These are phyloP conservation scores for Coniochaeta sp. DNA, from an alignment of 2,329 filamentous ascomycete genomes.

Conservation along the genomic window DNA sequence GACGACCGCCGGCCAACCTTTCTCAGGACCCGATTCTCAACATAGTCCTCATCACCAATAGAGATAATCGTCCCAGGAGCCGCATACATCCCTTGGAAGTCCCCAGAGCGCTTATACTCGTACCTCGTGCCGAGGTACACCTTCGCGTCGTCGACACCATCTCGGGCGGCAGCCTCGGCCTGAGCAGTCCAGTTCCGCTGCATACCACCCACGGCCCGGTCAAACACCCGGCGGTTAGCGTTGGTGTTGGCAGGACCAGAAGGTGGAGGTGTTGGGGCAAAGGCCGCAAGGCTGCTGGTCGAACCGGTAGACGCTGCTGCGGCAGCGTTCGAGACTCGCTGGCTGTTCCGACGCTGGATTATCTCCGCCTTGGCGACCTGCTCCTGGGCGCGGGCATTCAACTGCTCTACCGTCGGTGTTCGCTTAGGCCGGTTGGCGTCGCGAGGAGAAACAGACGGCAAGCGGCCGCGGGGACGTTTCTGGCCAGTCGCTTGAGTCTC, in stretches of 20 bases:
- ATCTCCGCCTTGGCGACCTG: background rate
- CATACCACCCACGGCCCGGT: constrained; percentile 13
- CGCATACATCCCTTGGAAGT: constrained; percentile 56
- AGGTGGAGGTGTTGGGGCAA: background rate
- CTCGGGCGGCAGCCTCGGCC: constrained; percentile 36
- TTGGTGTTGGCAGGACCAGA: background rate
- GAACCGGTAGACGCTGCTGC: constrained; percentile 10
- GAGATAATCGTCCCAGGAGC: constrained; percentile 53
- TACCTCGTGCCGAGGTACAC: constrained; percentile 54
- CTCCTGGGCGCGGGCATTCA: background rate
- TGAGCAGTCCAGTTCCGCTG: constrained; percentile 40
- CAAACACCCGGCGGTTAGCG: background rate
- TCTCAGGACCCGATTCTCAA: constrained; percentile 58
- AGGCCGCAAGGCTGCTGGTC: constrained; percentile 7
- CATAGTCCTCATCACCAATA: constrained; percentile 60
- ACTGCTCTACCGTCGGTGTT: background rate
- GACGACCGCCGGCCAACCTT: constrained; percentile 17
- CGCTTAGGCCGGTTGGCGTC: constrained; percentile 10
- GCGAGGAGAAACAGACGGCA: constrained; percentile 6
- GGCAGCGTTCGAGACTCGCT: background rate
- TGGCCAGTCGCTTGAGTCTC: background rate
- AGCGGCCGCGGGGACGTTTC: constrained; percentile 16
- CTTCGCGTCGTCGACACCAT: constrained; percentile 43
- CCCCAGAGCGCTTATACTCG: constrained; percentile 51
- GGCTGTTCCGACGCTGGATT: background rate